phyloP scores from a whole-genome alignment of 1,139 yeast species.

The Lodderomyces jiufengensis region DNA sequence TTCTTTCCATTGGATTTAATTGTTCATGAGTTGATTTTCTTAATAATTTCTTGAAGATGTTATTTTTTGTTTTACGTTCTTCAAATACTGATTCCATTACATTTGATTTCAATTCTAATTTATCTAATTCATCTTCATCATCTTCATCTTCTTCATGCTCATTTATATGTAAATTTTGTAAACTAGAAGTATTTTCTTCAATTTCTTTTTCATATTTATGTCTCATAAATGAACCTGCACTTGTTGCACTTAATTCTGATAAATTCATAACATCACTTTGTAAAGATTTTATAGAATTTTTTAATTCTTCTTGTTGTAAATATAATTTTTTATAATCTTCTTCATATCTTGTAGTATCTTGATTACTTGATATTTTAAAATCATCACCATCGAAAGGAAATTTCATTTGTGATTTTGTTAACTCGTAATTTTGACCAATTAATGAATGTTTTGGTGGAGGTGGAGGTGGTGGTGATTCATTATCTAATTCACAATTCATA shows the following conservation, averaged over 20 bases:
- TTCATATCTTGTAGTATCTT: conserved; percentile 19
- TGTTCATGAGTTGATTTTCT: conserved; percentile 29
- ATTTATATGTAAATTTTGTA: conserved; percentile 17
- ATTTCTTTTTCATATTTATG: conserved; percentile 55
- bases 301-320: conserved; percentile 37
- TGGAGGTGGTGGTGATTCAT: conserved; percentile 45
- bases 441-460: conserved; percentile 44
- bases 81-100: conserved; percentile 43
- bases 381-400: conserved; percentile 42
- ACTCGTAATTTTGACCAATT: not conserved
- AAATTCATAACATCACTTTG: conserved; percentile 48
- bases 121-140: conserved; percentile 7
- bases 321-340: conserved; percentile 28
- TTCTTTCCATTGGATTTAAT: conserved; percentile 33
- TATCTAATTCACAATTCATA: conserved; percentile 9
- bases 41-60: conserved; percentile 53
- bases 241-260: conserved; percentile 79
- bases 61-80: conserved; percentile 40
- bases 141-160: conserved; percentile 17
- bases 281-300: conserved; percentile 40
- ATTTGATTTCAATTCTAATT: conserved; percentile 7
- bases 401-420: conserved; percentile 7
- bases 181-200: conserved; percentile 20
- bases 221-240: conserved; percentile 81
- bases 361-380: conserved; percentile 28